phyloP scores from a whole-genome alignment of 805 yeast genomes.

The Grigorovia humatica region DNA sequence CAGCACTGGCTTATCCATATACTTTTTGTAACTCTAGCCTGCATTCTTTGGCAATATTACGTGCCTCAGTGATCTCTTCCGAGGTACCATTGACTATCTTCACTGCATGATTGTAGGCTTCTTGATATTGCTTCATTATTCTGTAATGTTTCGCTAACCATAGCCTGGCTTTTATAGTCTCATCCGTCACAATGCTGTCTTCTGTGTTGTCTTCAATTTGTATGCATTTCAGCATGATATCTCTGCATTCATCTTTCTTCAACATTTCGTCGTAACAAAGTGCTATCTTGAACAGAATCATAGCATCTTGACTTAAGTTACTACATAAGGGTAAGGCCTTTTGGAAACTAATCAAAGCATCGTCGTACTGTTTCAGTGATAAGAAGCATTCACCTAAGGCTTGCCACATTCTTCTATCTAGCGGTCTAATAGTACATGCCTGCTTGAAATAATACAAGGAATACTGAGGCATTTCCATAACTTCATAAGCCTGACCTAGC shows the following conservation, averaged over 20 bases:
- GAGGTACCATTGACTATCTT: conserved; percentile 66
- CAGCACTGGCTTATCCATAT: background rate
- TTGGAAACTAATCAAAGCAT: conserved; percentile 71
- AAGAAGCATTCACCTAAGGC: conserved; percentile 88
- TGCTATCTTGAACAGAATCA: conserved; percentile 54
- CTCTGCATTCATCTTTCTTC: conserved; percentile 43
- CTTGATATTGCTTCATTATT: conserved; percentile 44
- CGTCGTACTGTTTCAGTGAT: conserved; percentile 56
- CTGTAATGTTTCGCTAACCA: conserved; percentile 76
- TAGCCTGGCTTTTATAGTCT: conserved; percentile 66
- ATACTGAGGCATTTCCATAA: conserved; percentile 86
- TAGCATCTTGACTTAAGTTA: conserved; percentile 44
- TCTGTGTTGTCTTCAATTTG: conserved; percentile 47
- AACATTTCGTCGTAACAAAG: conserved; percentile 47
- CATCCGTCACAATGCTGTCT: conserved; percentile 55
- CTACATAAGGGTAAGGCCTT: conserved; percentile 53
- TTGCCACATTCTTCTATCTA: conserved; percentile 92
- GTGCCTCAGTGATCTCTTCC: conserved; percentile 81
- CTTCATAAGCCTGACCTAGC: conserved; percentile 95
- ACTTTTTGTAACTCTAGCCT: conserved; percentile 28
- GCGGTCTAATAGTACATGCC: conserved; percentile 79
- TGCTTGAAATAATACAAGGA: conserved; percentile 87
- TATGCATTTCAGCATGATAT: conserved; percentile 53
- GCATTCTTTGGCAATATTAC: conserved; percentile 73
- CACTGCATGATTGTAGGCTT: conserved; percentile 64